Percentiles rank a stretch among this genome's conserved stretches.
phyloP scores from a whole-genome alignment of 2,329 filamentous ascomycete species.

The Ophiostoma tasmaniense region DNA sequence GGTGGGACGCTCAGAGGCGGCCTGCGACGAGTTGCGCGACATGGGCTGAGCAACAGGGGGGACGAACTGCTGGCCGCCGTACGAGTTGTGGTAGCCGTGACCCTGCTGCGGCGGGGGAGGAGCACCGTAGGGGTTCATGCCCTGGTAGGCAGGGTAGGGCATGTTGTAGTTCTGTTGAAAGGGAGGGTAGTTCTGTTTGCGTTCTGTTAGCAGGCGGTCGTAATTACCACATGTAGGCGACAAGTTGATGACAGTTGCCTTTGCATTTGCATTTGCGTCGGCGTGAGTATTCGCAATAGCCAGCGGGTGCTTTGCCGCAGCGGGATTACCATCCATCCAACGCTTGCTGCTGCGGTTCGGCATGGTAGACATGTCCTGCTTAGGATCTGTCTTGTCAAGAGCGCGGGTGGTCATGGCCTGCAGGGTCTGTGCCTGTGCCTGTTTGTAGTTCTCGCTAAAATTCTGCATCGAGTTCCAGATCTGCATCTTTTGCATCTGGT shows the following conservation, averaged over 20 bases:
- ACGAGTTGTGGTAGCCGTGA: slow-evolving; percentile 39
- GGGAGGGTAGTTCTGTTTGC: slow-evolving; percentile 53
- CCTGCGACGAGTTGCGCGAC: slow-evolving; percentile 76
- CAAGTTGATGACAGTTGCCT: slow-evolving; percentile 34
- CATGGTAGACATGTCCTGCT: background rate
- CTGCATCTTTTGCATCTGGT: too few species aligned
- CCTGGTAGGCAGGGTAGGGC: background rate
- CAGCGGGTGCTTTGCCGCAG: slow-evolving; percentile 2
- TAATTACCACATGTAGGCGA: slow-evolving; percentile 62
- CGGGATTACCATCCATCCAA: slow-evolving; percentile 26
- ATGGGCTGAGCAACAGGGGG: slow-evolving; percentile 54
- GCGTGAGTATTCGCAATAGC: too few species aligned
- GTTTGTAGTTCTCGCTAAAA: too few species aligned
- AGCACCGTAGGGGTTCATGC: slow-evolving; percentile 20
- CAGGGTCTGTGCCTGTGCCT: too few species aligned
- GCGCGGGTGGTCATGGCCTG: too few species aligned
- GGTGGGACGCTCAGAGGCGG: slow-evolving; percentile 54
- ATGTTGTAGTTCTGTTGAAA: slow-evolving; percentile 39
- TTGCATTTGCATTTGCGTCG: background rate
- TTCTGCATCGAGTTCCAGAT: too few species aligned
- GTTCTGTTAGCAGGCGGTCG: slow-evolving; percentile 64
- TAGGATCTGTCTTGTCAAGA: slow-evolving; percentile 21
- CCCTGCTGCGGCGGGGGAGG: slow-evolving; percentile 35
- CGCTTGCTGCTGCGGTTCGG: slow-evolving; percentile 39
- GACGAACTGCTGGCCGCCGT: slow-evolving; percentile 25